Base-by-base conservation (phyloP, 2,329 filamentous ascomycete species). In the Fusarium nygamai region DNA sequence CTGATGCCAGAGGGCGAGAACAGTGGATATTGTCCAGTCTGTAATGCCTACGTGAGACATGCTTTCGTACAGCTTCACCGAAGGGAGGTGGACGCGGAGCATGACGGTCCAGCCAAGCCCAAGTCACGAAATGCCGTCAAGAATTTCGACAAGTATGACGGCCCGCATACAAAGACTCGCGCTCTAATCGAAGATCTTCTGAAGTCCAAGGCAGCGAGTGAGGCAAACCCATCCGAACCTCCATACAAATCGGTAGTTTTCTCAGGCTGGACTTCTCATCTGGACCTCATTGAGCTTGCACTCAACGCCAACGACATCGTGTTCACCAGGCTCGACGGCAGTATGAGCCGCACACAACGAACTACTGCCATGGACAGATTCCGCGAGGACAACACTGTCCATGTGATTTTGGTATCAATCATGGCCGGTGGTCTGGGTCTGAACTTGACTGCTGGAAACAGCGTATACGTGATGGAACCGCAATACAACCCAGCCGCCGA, bases 401-500 rank as follows among this genome's bases (percentile, higher is more conserved):
- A 91, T 38, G 92, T 98, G 61, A 95, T 98, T 58, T 89, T 98
- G 16, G 94, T 98, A 20, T 98, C 94, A 16, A 97, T 98, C 82
- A 94, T 92, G 80, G 96, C 96, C 0, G 96, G 96, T 73, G 96
- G 96, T 24, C 89, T 98, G 22, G 96, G 96, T 20, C 90, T 98
- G 44, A 98, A 98, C 80, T 86, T 98, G 62, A 98, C 95, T 0
- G 88, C 93, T 1, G 96, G 92, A 38, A 96, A 92, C 80, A 93
- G 90, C 63, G 96, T 97, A 20, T 98, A 96, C 81, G 93, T 98
- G 78, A 98, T 99, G 96, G 96, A 99, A 81, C 96, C 96, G 10
- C 95, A 98, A 80, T 99, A 96, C 85, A 99, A 99, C 79, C 96
- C 96, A 0, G 95, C 95, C 0, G 94, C 95, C 0, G 96, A 99